Evolutionary conservation across 108 stramenopile species (phyloP), one percentile per base, ranked within the genome.

Genomic region (Nitzschia sp.): DNA sequence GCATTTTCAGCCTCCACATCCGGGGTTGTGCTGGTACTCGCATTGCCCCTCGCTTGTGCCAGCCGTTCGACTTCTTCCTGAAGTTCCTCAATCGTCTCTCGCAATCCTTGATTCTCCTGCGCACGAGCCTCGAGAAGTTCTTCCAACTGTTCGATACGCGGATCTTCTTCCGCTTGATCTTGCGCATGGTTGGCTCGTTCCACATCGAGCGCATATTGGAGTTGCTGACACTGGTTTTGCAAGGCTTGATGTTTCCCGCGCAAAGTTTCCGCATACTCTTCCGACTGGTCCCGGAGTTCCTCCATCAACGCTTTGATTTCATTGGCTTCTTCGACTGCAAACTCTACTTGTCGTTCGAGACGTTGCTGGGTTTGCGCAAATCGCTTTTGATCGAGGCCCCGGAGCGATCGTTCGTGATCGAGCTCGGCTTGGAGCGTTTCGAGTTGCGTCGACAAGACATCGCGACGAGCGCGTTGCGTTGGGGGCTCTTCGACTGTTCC

Each of bases 371-470:
- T 53, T 22, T 84, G 75, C n/a, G 57, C 61, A 35, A 72, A 66
- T 29, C 79, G 73, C 48, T 74, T 77, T 38, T 87, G 73, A 38
- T 94, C 93, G 45, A 90, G 54, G 9, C 74, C 63, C 21, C 90
- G 76, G 11, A 90, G 66, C 26, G 81, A 80, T 63, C 83, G 80
- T 31, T 88, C 85, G 69, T 93, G 88, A n/a, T 85, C 75, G 48
- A 91, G 70, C 47, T 88, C 84, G 22, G 87, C 76, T n/a, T 81
- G 85, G 15, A 90, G 72, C 25, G 82, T 80, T 32, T 70, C 53
- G 26, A 93, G 32, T 72, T 93, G 68, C 26, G 62, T 53, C 6
- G 47, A 29, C 29, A 67, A 58, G 45, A 75, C 67, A 25, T 58
- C 57, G 23, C 35, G 31, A 19, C 72, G 72, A 35, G 56, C 41